Evolutionary conservation across 2,329 filamentous ascomycete species (phyloP), one percentile per base, ranked within the genome.

Genomic region (Aspergillus pseudoviridinutans): DNA sequence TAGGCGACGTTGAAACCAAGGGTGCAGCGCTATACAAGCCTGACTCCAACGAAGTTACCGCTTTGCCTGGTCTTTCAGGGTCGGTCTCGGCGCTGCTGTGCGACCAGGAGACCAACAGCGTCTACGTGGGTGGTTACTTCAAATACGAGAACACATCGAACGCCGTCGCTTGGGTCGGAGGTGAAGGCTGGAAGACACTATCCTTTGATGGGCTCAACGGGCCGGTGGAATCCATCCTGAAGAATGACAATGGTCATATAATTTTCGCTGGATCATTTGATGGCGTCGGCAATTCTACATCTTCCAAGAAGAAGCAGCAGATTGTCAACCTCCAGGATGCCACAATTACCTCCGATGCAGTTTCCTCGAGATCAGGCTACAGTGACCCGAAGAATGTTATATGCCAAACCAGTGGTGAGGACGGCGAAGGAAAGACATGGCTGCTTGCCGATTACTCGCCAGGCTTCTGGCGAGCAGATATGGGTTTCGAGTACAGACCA

Each of bases 131-230:
- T 58, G 94, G 94, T 28, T 88, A 86, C 60, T 97, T 99, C 71
- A 86, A 84, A 56, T 87, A 86, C 46, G 83, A 79, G 41, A 91
- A 94, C 69, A 94, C 92, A 6, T 91, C 88, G 27, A 97, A 99
- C 72, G 95, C 93, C 5, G 88, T 97, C 65, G 84, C 89, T 12
- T 97, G 91, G 91, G 80, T 83, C 25, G 80, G 80, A 27, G 83
- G 79, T 9, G 78, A 85, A 29, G 86, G 84, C 51, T 97, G 90
- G 88, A 84, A 83, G 22, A 89, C 91, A 67, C 78, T 99, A 56
- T 89, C 93, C 2, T 99, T 99, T 78, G 86, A 87, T 44, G 95
- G 95, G 24, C 96, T 99, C 77, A 97, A 97, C 75, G 92, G 92
- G 27, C 91, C 91, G 2, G 92, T 99, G 53, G 85, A 85, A 61